Percentiles rank a stretch among this genome's conserved stretches.
Conservation (phyloP, 164 flowering plant species). For the Cinnamomum chago region DNA sequence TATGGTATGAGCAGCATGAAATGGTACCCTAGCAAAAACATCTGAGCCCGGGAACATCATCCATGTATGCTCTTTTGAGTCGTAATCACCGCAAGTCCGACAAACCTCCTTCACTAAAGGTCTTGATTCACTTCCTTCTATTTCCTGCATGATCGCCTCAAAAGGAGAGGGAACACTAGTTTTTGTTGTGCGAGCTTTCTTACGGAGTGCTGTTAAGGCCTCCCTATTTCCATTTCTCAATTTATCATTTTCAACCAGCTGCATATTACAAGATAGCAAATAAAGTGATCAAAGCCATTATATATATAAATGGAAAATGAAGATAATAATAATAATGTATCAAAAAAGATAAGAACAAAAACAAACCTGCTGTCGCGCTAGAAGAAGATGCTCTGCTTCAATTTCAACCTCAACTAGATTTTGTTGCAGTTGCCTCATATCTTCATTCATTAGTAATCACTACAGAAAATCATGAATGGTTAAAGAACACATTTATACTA, state of each 20-base stretch:
- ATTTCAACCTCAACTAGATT: conserved; percentile 52
- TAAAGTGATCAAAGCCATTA: background rate
- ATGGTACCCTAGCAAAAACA: conserved; percentile 69
- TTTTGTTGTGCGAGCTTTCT: conserved; percentile 73
- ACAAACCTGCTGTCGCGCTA: conserved; percentile 74
- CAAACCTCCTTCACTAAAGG: conserved; percentile 81
- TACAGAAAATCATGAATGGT: background rate
- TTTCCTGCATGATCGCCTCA: conserved; percentile 73
- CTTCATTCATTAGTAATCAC: conserved; percentile 41
- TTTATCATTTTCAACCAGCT: conserved; percentile 83
- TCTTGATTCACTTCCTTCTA: conserved; percentile 45
- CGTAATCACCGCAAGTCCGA: conserved; percentile 76
- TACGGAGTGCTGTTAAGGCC: conserved; percentile 78
- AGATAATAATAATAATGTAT: background rate
- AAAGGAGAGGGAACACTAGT: conserved; percentile 76
- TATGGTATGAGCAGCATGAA: conserved; percentile 87
- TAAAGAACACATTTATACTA: background rate
- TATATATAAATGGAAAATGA: background rate
- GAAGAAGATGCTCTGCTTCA: conserved; percentile 74
- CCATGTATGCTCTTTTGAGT: conserved; percentile 65
- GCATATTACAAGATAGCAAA: conserved; percentile 6
- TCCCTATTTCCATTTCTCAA: conserved; percentile 66
- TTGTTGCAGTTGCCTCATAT: conserved; percentile 49
- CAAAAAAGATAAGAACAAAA: background rate
- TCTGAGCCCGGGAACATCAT: conserved; percentile 90